Evolutionary conservation across 306 rosid genomes (phyloP), one percentile per base, ranked within the genome.

Genomic region (Trifolium fragiferum): DNA sequence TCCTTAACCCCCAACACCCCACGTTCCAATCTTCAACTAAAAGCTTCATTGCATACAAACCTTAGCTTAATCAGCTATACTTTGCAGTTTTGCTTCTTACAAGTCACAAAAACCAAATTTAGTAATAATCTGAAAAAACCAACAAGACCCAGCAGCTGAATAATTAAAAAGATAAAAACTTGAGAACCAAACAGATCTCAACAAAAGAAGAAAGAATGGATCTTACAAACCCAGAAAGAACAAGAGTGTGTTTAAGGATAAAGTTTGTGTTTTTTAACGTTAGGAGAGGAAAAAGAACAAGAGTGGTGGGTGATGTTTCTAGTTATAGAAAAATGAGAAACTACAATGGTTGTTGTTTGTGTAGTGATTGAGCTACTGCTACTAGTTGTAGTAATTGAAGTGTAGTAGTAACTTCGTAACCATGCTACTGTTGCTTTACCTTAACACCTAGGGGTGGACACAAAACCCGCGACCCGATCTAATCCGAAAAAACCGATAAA

Each of bases 161-260:
- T 27, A 40, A 6, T 11, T 66, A 67, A 67, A 80, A n/a, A 53
- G 53, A 64, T 70, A 70, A 15, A 49, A 66, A 68, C 68, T 76
- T 57, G 40, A 67, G 25, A 47, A 74, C 68, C 12, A 66, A 72
- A 47, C 83, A 91, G 98, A 91, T 93, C 97, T 85, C 87, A 79
- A 65, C 27, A 76, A 19, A 74, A 72, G 21, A 81, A 75, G 60
- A 76, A 59, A 76, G 76, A 76, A 47, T 63, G 74, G 94, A 90
- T 92, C 98, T 86, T 80, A 50, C 1, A 38, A 75, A 53, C 81
- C 84, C 85, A 85, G 73, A 57, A 11, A 21, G 50, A n/a, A 43
- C 11, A 23, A 32, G 58, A 61, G 75, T 59, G 38, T 13, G 61
- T 53, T 27, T 73, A 10, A n/a, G 64, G 62, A 66, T 43, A 15